These are phyloP conservation scores for Dendrobium chrysotoxum DNA, from an alignment of 106 monocot genomes.

Conservation along the genomic window DNA sequence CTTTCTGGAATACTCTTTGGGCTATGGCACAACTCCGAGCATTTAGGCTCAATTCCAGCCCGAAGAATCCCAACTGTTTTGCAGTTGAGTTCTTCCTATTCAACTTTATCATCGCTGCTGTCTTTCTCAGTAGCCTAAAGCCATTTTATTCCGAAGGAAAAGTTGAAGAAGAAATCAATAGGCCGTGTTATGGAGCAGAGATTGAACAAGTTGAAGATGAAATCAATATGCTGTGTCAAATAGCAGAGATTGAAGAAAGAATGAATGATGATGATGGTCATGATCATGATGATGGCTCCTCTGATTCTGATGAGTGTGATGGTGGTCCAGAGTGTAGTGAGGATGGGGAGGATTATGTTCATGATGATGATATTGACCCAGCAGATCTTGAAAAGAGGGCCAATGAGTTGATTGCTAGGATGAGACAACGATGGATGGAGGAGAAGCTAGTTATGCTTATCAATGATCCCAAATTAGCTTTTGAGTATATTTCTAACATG, in stretches of 20 bases:
- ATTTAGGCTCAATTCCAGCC: not conserved
- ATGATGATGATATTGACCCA: not conserved
- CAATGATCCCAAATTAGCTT: too few relatives aligned
- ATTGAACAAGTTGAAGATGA: not conserved
- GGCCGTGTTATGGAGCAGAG: not conserved
- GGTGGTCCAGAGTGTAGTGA: not conserved
- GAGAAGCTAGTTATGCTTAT: not conserved
- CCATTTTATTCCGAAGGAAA: not conserved
- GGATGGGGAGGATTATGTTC: too few relatives aligned
- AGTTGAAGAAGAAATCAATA: not conserved
- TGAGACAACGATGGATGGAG: not conserved
- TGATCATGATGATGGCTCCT: not conserved
- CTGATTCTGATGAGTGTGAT: not conserved
- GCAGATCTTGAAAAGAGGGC: not conserved
- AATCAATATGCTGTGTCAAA: not conserved
- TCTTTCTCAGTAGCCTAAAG: not conserved
- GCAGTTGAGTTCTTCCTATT: not conserved
- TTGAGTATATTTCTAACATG: too few relatives aligned
- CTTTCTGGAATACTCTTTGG: not conserved
- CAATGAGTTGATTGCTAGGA: slow-evolving; percentile 1
- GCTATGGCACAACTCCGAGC: not conserved
- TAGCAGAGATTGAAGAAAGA: not conserved
- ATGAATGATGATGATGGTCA: too few relatives aligned
- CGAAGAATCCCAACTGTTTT: not conserved
- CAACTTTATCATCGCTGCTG: not conserved